Evolutionary conservation across 495 filamentous ascomycete species (phyloP), one percentile per base, ranked within the genome.

Genomic region (Lophiostoma macrostomum): DNA sequence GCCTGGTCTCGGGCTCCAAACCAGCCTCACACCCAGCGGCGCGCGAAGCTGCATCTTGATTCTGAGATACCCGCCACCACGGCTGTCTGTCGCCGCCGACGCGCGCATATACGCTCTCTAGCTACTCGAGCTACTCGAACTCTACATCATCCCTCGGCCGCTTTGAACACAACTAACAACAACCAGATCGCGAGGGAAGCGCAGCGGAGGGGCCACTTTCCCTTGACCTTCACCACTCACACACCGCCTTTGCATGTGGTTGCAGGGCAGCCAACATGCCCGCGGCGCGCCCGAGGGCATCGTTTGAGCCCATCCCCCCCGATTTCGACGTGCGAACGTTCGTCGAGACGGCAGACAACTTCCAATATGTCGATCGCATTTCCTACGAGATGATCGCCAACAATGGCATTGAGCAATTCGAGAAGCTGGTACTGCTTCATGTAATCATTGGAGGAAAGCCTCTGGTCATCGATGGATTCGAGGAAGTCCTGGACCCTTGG

Each of bases 401-500:
- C 40, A 77, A 87, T 46, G 83, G 85, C 2, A 71, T 85, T 1
- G 81, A 85, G 14, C 77, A 78, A 3, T 91, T 97, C 49, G 87
- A 95, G 67, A 84, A 84, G 60, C 74, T 95, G 4, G 81, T 96
- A 0, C 72, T 83, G 19, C 72, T 85, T 1, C 83, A 91, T 61
- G 90, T 96, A 8, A 82, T 95, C 39, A 72, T 83, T n/a, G 81
- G 83, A 16, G 91, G 91, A 5, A 86, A 84, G 48, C 91, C 91
- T 11, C 73, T 97, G 16, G 87, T 97, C 32, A 81, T 97, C 35
- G 87, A 93, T 66, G 90, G 89, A 20, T 96, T 89, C 74, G 72
- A 87, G 20, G 58, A 76, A 12, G 74, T 80, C 14, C 71, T 85
- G 35, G 82, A 85, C 54, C 77, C 85, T 30, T 78, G 78, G 64